Conservation (phyloP, 1,284 basidiomycete genomes). For the Ustilago hordei region DNA sequence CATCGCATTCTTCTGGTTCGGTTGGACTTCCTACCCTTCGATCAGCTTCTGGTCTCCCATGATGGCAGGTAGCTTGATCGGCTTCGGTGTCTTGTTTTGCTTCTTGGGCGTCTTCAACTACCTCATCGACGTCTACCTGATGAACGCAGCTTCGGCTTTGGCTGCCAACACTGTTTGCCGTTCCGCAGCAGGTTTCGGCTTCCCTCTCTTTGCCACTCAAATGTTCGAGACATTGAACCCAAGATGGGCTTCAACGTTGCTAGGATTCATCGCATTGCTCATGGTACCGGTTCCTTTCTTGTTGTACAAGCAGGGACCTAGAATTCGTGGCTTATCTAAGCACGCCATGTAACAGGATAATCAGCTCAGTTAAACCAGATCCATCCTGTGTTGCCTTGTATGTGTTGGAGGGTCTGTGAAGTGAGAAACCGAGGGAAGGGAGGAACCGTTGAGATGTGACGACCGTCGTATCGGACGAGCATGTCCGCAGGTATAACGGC, state of each 20-base stretch:
- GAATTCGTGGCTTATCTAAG: slow-evolving; percentile 68
- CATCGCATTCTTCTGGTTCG: slow-evolving; percentile 70
- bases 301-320: slow-evolving; percentile 71
- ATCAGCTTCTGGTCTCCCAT: slow-evolving; percentile 72
- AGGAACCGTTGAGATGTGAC: background rate
- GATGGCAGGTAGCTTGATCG: slow-evolving; percentile 72
- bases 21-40: slow-evolving; percentile 56
- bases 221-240: slow-evolving; percentile 76
- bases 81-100: slow-evolving; percentile 73
- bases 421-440: no score
- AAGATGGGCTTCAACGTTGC: slow-evolving; percentile 80
- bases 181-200: slow-evolving; percentile 75
- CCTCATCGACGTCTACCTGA: slow-evolving; percentile 73
- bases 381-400: no score
- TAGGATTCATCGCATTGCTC: slow-evolving; percentile 78
- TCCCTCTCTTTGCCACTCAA: slow-evolving; percentile 72
- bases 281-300: slow-evolving; percentile 78
- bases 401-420: no score
- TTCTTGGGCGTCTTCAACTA: slow-evolving; percentile 72
- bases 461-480: no score
- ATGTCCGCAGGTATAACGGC: no score
- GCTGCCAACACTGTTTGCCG: slow-evolving; percentile 79
- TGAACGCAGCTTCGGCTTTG: slow-evolving; percentile 72
- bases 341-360: slow-evolving; percentile 30
- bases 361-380: no score